phyloP scores from a whole-genome alignment of 371 early-diverging fungal genomes.

The Mortierella sp. region DNA sequence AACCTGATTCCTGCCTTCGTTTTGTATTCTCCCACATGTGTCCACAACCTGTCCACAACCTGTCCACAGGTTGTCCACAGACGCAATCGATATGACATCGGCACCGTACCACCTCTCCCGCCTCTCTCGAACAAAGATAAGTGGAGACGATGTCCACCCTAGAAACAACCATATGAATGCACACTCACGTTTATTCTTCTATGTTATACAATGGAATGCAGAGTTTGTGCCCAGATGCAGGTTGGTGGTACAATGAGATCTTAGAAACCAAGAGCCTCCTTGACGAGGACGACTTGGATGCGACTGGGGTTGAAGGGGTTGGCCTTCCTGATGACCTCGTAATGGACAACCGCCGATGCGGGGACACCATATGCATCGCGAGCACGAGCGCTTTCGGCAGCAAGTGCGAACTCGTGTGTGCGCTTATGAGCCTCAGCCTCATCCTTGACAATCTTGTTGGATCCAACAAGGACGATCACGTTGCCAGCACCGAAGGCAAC shows the following conservation, averaged over 20 bases:
- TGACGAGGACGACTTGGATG: slow-evolving; percentile 54
- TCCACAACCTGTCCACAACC: too few relatives aligned
- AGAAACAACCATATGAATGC: too few relatives aligned
- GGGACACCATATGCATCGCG: slow-evolving; percentile 54
- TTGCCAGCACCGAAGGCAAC: slow-evolving; percentile 50
- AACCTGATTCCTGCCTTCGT: too few relatives aligned
- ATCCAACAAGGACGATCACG: slow-evolving; percentile 52
- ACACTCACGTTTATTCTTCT: background rate
- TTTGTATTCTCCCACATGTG: too few relatives aligned
- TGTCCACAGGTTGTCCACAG: too few relatives aligned
- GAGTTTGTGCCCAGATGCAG: background rate
- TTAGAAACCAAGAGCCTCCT: slow-evolving; percentile 55
- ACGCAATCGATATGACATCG: too few relatives aligned
- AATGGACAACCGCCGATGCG: slow-evolving; percentile 42
- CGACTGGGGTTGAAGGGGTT: slow-evolving; percentile 51
- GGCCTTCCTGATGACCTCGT: slow-evolving; percentile 39
- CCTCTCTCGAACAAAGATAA: too few relatives aligned
- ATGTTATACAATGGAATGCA: slow-evolving; percentile 5
- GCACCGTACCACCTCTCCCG: too few relatives aligned
- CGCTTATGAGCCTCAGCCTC: slow-evolving; percentile 48
- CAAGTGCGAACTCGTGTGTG: slow-evolving; percentile 42
- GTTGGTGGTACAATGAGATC: background rate
- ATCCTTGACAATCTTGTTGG: slow-evolving; percentile 59
- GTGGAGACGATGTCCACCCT: too few relatives aligned
- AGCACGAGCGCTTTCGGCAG: slow-evolving; percentile 55